Evolutionary conservation across 495 filamentous ascomycete genomes (phyloP), one percentile per base, ranked within the genome.

Genomic region (Podospora sp.): DNA sequence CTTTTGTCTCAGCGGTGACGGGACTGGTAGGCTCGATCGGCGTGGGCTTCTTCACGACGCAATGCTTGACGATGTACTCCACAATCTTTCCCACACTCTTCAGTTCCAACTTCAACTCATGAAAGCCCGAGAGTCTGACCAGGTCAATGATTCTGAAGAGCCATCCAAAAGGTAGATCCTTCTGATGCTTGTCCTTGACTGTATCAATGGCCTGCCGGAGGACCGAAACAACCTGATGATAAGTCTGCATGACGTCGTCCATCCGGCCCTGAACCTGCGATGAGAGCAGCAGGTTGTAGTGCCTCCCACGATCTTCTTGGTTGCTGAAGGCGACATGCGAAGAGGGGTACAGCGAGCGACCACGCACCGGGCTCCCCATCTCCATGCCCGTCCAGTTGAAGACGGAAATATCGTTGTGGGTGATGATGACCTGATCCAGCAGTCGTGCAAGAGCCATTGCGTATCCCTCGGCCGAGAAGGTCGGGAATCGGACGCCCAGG

Each of bases 341-440:
- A n/a, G 72, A 75, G 22, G 78, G 78, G 60, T 79, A 80, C 60
- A 80, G 63, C 0, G 77, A 78, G 25, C 78, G 68, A 9, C 78
- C 78, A 18, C 77, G 69, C 7, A 79, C 72, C 1, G 73, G 71
- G 21, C 76, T 80, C 0, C 78, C 77, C 59, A 73, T 69, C 11
- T 76, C 70, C 64, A 75, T 78, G 6, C 78, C 77, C 7, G 72
- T 71, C 78, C 78, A 80, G 69, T 79, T 80, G 69, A 80, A 80
- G 60, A 79, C 72, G 5, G 78, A 78, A 21, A 80, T 67, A 29
- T 80, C 78, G 65, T 79, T 80, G 49, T 71, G 72, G 1, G 72
- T 71, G 46, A 77, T 75, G n/a, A 80, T 57, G 18, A 78, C 73
- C 59, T 80, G 76, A 52, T 79, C 78, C 8, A 80, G 71, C 21